Conservation (phyloP, 1,284 basidiomycete species). For the Coniferiporia weirii region DNA sequence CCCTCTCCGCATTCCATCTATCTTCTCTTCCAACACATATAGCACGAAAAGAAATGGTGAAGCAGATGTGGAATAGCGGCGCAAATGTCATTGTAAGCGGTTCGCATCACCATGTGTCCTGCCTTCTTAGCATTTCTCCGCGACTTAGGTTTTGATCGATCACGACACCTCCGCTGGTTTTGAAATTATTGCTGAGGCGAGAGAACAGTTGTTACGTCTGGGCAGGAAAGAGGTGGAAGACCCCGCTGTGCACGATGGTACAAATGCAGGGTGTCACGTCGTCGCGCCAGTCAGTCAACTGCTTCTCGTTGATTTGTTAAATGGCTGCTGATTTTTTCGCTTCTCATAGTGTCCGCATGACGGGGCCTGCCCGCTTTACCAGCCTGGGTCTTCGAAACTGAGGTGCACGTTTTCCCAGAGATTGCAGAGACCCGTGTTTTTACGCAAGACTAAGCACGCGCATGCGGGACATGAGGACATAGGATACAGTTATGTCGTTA, state of each 20-base stretch:
- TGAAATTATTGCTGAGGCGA: constrained; percentile 75
- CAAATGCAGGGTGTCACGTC: constrained; percentile 69
- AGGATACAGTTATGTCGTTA: constrained; percentile 87
- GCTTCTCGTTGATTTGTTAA: constrained; percentile 20
- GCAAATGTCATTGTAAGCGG: constrained; percentile 70
- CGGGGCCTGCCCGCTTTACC: constrained; percentile 70
- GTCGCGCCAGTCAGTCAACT: constrained; percentile 66
- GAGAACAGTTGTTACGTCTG: constrained; percentile 70
- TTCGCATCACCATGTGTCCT: constrained; percentile 20
- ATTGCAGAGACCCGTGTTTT: constrained; percentile 79
- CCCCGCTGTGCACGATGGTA: constrained; percentile 32
- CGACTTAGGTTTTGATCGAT: constrained; percentile 78
- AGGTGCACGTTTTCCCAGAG: constrained; percentile 86
- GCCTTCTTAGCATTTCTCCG: constrained; percentile 21
- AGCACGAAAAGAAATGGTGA: constrained; percentile 64
- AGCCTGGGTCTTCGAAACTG: constrained; percentile 44
- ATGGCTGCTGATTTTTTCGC: constrained; percentile 16
- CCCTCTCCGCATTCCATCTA: constrained; percentile 83
- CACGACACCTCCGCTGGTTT: constrained; percentile 78
- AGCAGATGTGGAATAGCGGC: constrained; percentile 87
- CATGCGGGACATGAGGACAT: constrained; percentile 80
- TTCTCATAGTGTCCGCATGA: constrained; percentile 84
- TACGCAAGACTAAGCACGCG: constrained; percentile 84
- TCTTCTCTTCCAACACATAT: constrained; percentile 62
- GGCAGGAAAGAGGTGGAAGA: constrained; percentile 56